Conservation (phyloP, 192 early-diverging fungal species). For the Backusella liffmaniae region DNA sequence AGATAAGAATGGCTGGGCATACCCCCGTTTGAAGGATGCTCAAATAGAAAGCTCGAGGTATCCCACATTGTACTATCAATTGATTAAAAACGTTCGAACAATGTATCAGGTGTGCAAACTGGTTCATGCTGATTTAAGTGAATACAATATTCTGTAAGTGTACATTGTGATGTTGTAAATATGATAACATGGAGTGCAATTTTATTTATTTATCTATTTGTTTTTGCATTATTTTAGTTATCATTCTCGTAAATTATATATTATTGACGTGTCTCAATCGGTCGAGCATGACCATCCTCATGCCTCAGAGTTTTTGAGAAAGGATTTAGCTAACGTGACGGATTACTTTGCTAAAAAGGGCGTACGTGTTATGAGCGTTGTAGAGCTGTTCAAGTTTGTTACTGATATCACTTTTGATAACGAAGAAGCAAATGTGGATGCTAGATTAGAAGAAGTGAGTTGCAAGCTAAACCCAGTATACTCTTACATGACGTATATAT, state of each 20-base stretch:
- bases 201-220: conserved; percentile 8
- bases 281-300: conserved; percentile 99
- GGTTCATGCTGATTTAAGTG: conserved; percentile 97
- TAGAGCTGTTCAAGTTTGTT: conserved; percentile 89
- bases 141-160: conserved; percentile 92
- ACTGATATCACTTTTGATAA: conserved; percentile 58
- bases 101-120: conserved; percentile 91
- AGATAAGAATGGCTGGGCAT: conserved; percentile 90
- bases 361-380: conserved; percentile 72
- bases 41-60: conserved; percentile 70
- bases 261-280: conserved; percentile 98
- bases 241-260: conserved; percentile 77
- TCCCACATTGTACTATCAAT: conserved; percentile 77
- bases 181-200: not conserved
- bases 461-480: not conserved
- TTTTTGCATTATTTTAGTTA: conserved; percentile 46
- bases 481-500: not conserved
- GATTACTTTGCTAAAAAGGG: conserved; percentile 88
- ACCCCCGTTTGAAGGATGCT: conserved; percentile 94
- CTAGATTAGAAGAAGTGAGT: conserved; percentile 65
- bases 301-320: conserved; percentile 93
- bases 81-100: conserved; percentile 83
- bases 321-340: conserved; percentile 90
- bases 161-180: not conserved
- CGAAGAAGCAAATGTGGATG: conserved; percentile 65